Evolutionary conservation across 2,329 filamentous ascomycete species (phyloP).

Genomic region (Mycosphaerella arachidis): DNA sequence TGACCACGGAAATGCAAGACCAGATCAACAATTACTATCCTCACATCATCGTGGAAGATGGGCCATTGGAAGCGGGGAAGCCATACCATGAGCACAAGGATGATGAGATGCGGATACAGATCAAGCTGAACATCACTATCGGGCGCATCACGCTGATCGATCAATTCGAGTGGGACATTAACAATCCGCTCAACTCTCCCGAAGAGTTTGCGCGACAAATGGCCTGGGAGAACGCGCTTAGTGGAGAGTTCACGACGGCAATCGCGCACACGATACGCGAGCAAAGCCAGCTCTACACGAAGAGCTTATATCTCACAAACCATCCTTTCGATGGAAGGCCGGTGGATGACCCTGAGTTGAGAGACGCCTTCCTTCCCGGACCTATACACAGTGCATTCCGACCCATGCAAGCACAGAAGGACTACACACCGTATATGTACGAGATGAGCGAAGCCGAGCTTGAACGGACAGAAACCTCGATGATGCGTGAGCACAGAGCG

Average conservation of each 20-base stretch:
- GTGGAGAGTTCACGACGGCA: constrained; percentile 92
- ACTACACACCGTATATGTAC: constrained; percentile 89
- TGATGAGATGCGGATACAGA: constrained; percentile 93
- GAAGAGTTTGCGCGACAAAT: constrained; percentile 91
- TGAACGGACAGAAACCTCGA: constrained; percentile 84
- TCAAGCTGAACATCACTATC: constrained; percentile 97
- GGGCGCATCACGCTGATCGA: constrained; percentile 90
- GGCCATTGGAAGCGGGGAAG: constrained; percentile 80
- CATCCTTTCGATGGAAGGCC: constrained; percentile 93
- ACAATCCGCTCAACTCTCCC: constrained; percentile 86
- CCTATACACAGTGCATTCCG: constrained; percentile 80
- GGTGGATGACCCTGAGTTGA: constrained; percentile 85
- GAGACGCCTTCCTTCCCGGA: constrained; percentile 77
- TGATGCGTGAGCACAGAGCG: constrained; percentile 86
- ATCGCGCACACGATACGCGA: constrained; percentile 98
- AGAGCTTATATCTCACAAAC: constrained; percentile 85
- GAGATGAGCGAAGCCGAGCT: constrained; percentile 88
- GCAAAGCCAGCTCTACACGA: constrained; percentile 89
- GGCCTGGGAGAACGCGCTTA: constrained; percentile 82
- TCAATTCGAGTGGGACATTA: constrained; percentile 99
- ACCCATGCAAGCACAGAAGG: constrained; percentile 86
- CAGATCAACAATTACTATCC: constrained; percentile 93
- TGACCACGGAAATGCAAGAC: constrained; percentile 77
- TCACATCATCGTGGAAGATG: constrained; percentile 83
- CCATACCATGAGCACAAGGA: constrained; percentile 96